These are phyloP conservation scores for Aspergillus nidulans DNA, from an alignment of 495 filamentous ascomycete genomes.

Conservation along the genomic window DNA sequence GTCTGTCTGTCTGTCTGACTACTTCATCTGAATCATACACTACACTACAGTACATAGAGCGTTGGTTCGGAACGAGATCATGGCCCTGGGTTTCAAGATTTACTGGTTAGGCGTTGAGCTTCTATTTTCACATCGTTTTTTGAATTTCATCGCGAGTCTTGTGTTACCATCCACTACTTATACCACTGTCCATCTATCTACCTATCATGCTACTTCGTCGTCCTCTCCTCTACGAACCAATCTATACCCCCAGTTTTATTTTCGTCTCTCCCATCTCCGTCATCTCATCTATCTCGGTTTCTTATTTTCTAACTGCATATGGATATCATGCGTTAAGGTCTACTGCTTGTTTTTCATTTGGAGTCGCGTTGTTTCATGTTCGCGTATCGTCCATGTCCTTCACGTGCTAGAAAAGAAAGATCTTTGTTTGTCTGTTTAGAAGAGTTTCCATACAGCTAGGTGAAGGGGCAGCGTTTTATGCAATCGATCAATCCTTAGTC, in stretches of 20 bases:
- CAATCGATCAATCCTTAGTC: neutral
- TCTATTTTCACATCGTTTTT: neutral
- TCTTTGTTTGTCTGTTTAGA: neutral
- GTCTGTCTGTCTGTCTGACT: neutral
- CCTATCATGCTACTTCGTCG: neutral
- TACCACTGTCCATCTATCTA: neutral
- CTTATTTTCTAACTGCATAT: neutral
- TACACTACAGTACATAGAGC: neutral
- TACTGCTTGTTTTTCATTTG: neutral
- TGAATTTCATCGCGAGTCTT: neutral
- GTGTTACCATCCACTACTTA: neutral
- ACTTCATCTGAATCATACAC: neutral
- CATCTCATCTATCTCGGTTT: neutral
- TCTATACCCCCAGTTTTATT: neutral
- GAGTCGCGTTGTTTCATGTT: neutral
- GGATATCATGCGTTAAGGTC: neutral
- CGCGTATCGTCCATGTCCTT: no score
- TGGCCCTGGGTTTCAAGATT: neutral
- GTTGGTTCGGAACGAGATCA: neutral
- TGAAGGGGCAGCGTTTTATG: neutral
- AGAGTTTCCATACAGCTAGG: neutral
- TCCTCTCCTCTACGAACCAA: neutral
- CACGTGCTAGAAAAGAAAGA: neutral
- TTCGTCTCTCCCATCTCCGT: neutral
- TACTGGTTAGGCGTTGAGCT: neutral